These are phyloP conservation scores for Yamadazyma akitaensis DNA, from an alignment of 805 yeast genomes.

Conservation along the genomic window DNA sequence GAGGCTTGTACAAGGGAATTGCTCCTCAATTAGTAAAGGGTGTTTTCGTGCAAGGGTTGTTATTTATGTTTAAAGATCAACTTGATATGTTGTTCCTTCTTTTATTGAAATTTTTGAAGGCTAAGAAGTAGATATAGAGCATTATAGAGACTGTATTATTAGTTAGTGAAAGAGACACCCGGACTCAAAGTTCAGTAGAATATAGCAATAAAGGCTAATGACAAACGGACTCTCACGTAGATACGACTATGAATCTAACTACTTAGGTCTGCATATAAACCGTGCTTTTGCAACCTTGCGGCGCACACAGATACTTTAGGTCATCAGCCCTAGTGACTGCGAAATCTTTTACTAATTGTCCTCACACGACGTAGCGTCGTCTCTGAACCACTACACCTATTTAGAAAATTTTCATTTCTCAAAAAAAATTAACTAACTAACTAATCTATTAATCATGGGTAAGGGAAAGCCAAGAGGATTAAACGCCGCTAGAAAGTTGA, in stretches of 20 bases:
- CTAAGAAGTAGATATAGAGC: conserved; percentile 4
- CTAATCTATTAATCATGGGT: conserved; percentile 69
- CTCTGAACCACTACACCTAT: conserved; percentile 3
- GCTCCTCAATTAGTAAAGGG: conserved; percentile 81
- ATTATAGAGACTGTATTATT: not conserved
- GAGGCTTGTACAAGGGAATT: conserved; percentile 74
- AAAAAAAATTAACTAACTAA: conserved; percentile 7
- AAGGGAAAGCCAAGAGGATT: conserved; percentile 99
- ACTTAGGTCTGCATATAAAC: too few species aligned
- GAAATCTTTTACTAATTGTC: not conserved
- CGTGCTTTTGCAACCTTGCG: not conserved
- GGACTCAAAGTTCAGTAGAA: not conserved
- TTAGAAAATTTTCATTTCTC: conserved; percentile 6
- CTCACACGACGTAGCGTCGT: conserved; percentile 5
- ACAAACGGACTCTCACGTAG: too few species aligned
- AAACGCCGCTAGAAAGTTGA: conserved; percentile 99
- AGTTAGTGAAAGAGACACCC: not conserved
- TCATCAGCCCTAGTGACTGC: not conserved
- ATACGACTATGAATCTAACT: too few species aligned
- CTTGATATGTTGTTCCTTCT: conserved; percentile 40
- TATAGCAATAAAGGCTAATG: not conserved
- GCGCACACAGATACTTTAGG: not conserved
- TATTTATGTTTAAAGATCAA: conserved; percentile 79
- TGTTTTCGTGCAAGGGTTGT: conserved; percentile 76
- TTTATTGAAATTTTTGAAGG: conserved; percentile 24